Conservation (phyloP, 2,329 filamentous ascomycete genomes). For the Colletotrichum tropicale region DNA sequence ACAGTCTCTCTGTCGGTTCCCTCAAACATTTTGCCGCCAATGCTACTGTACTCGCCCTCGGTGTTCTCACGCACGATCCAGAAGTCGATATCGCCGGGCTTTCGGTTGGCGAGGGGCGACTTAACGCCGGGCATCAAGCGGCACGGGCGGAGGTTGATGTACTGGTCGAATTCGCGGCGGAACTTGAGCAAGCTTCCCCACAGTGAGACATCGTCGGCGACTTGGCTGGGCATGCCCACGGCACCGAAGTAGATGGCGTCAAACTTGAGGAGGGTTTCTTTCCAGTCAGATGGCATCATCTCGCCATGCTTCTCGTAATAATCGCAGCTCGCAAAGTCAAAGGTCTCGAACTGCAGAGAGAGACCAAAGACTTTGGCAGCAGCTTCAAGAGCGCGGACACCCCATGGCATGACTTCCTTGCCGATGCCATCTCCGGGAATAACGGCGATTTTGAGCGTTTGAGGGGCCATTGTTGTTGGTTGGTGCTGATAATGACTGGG, state of each 20-base stretch:
- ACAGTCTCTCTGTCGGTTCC: slow-evolving; percentile 64
- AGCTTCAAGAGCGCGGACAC: slow-evolving; percentile 36
- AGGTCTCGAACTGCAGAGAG: slow-evolving; percentile 63
- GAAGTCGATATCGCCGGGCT: slow-evolving; percentile 64
- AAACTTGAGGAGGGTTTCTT: slow-evolving; percentile 38
- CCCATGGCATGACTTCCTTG: slow-evolving; percentile 61
- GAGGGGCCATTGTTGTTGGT: not conserved
- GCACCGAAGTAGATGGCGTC: slow-evolving; percentile 70
- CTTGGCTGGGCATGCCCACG: slow-evolving; percentile 61
- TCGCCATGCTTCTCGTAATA: slow-evolving; percentile 49
- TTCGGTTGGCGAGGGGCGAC: slow-evolving; percentile 58
- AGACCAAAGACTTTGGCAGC: slow-evolving; percentile 49
- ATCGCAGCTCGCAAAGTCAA: slow-evolving; percentile 69
- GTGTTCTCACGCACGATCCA: slow-evolving; percentile 71
- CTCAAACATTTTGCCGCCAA: slow-evolving; percentile 65
- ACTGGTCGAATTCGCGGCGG: slow-evolving; percentile 68
- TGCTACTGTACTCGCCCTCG: slow-evolving; percentile 70
- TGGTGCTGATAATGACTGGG: not conserved
- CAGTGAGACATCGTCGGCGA: slow-evolving; percentile 70
- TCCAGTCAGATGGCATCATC: slow-evolving; percentile 43
- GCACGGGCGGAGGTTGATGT: slow-evolving; percentile 69
- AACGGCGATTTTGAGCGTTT: slow-evolving; percentile 52
- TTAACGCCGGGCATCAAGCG: slow-evolving; percentile 64
- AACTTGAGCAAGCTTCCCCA: slow-evolving; percentile 70
- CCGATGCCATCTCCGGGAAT: slow-evolving; percentile 76